Evolutionary conservation across 75 land plant species (phyloP).

Genomic region (Pinus tabuliformis): DNA sequence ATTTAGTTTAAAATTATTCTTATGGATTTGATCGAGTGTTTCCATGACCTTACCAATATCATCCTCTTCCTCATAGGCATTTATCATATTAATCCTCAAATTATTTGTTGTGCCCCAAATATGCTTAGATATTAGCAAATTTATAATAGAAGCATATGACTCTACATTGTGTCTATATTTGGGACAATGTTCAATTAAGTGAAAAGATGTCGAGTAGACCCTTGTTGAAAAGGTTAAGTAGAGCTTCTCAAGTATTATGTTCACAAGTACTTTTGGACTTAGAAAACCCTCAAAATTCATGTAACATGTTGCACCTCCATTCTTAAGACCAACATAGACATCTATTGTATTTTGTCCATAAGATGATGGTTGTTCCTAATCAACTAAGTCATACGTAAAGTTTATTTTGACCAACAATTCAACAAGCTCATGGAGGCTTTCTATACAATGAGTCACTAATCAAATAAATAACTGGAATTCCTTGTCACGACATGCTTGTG

Average conservation of each 20-base stretch:
- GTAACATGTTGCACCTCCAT: conserved; percentile 36
- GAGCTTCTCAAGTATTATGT: too few relatives aligned
- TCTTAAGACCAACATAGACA: conserved; percentile 32
- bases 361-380: conserved; percentile 30
- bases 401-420: conserved; percentile 18
- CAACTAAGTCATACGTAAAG: conserved; percentile 19
- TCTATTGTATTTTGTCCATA: conserved; percentile 27
- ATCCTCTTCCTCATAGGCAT: conserved; percentile 10
- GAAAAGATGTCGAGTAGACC: conserved; percentile 37
- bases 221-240: too few relatives aligned
- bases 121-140: conserved; percentile 5
- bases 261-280: too few relatives aligned
- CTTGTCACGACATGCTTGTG: conserved; percentile 26
- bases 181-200: conserved; percentile 29
- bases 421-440: conserved; percentile 19
- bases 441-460: conserved; percentile 26
- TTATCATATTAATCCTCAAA: conserved; percentile 27
- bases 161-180: conserved; percentile 27
- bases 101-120: conserved; percentile 7
- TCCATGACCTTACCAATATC: conserved; percentile 19
- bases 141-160: conserved; percentile 31
- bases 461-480: conserved; percentile 25
- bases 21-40: conserved; percentile 12
- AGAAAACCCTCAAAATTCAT: conserved; percentile 17
- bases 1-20: conserved; percentile 13